A percentile compares a stretch with the other conserved stretches of the same genome.
Evolutionary conservation across 2,329 filamentous ascomycete species (phyloP).

Genomic region (Alternaria hordeiaustralica): DNA sequence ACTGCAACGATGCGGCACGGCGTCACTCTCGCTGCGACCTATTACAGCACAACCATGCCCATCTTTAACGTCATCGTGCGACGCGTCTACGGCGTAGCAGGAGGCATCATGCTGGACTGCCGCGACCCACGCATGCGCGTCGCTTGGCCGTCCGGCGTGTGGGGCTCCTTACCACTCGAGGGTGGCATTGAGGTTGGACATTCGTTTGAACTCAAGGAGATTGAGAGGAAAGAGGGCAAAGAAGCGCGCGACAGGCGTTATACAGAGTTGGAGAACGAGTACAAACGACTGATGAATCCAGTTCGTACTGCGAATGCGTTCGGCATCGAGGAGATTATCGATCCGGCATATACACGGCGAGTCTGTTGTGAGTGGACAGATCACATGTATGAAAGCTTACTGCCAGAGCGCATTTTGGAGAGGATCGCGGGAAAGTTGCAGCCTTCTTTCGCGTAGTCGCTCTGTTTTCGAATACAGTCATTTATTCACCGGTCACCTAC

Average conservation of each 20-base stretch:
- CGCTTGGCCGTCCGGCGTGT: slow-evolving; percentile 69
- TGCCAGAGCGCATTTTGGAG: slow-evolving; percentile 58
- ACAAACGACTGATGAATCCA: slow-evolving; percentile 68
- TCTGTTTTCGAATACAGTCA: neutral
- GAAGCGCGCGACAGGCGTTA: slow-evolving; percentile 59
- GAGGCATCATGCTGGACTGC: slow-evolving; percentile 68
- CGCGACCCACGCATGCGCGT: slow-evolving; percentile 67
- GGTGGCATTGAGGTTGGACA: slow-evolving; percentile 71
- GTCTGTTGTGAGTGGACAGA: slow-evolving; percentile 62
- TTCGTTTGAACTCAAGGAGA: slow-evolving; percentile 63
- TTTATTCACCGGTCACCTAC: neutral
- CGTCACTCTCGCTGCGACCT: slow-evolving; percentile 65
- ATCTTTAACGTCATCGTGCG: slow-evolving; percentile 69
- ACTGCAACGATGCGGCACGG: slow-evolving; percentile 71
- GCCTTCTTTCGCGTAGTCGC: slow-evolving; percentile 41
- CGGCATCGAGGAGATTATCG: slow-evolving; percentile 69
- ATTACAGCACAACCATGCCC: slow-evolving; percentile 67
- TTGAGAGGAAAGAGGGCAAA: slow-evolving; percentile 58
- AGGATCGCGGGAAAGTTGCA: slow-evolving; percentile 47
- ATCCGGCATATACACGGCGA: slow-evolving; percentile 65
- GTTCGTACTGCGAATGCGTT: slow-evolving; percentile 69
- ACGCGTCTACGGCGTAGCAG: slow-evolving; percentile 68
- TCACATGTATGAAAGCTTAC: slow-evolving; percentile 62
- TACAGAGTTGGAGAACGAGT: slow-evolving; percentile 65
- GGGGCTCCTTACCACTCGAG: slow-evolving; percentile 67